These are phyloP conservation scores for Thielaviopsis euricoi DNA, from an alignment of 2,329 filamentous ascomycete genomes.

Conservation along the genomic window DNA sequence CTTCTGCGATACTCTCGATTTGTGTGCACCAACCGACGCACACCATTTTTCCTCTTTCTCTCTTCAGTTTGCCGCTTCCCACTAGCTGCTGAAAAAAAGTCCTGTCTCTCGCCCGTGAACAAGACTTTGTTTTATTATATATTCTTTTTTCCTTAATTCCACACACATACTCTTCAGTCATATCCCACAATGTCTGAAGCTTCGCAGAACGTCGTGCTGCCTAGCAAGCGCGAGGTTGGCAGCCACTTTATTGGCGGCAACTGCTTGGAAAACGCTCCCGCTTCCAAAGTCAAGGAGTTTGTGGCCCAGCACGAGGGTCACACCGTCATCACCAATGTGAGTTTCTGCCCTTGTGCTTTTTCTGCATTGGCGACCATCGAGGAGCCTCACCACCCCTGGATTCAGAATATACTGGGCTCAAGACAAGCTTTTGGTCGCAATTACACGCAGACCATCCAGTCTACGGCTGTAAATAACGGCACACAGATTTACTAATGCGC, in stretches of 20 bases:
- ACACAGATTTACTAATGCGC: not conserved
- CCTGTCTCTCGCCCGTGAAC: conserved; percentile 6
- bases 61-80: not conserved
- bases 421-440: not conserved
- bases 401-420: not conserved
- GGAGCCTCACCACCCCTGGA: not conserved
- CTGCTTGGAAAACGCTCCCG: conserved; percentile 61
- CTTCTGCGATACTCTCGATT: not conserved
- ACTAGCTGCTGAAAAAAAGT: not conserved
- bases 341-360: conserved; percentile 19
- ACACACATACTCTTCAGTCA: conserved; percentile 3
- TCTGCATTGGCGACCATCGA: not conserved
- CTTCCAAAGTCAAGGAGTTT: conserved; percentile 91
- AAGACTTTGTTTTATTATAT: conserved; percentile 1
- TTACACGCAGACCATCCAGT: not conserved
- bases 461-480: conserved; percentile 7
- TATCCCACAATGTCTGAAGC: conserved; percentile 31
- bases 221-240: conserved; percentile 49
- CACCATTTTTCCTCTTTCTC: not conserved
- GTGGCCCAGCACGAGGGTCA: conserved; percentile 79
- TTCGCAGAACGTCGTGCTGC: conserved; percentile 31
- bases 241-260: conserved; percentile 97
- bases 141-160: conserved; percentile 5
- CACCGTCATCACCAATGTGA: conserved; percentile 94
- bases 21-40: not conserved